phyloP scores from a whole-genome alignment of 1,284 basidiomycete genomes.

The Boletus sp. region DNA sequence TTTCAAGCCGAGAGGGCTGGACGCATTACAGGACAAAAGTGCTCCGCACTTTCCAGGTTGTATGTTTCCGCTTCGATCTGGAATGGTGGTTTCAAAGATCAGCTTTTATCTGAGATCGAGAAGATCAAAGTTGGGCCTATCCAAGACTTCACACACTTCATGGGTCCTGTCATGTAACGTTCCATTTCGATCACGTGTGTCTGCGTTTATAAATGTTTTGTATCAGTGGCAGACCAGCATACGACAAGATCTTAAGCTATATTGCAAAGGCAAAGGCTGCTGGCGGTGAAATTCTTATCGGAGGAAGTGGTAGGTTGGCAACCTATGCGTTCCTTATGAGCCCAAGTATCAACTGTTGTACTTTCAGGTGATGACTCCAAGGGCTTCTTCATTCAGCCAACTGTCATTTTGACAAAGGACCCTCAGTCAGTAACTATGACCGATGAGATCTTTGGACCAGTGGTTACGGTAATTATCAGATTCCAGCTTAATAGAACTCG shows the following conservation, averaged over 20 bases:
- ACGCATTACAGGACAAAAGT: conserved; percentile 78
- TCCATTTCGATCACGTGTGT: conserved; percentile 1
- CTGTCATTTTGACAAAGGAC: conserved; percentile 91
- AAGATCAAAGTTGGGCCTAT: conserved; percentile 85
- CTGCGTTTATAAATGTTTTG: not conserved
- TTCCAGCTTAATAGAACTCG: not conserved
- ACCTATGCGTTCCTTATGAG: not conserved
- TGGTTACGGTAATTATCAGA: conserved; percentile 68
- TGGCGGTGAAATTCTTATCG: conserved; percentile 85
- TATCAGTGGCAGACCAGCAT: conserved; percentile 72
- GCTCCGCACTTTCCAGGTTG: conserved; percentile 87
- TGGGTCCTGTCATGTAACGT: conserved; percentile 91
- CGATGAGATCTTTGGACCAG: conserved; percentile 97
- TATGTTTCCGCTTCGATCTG: conserved; percentile 90
- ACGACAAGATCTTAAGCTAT: conserved; percentile 84
- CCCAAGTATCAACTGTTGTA: not conserved
- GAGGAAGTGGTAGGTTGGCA: conserved; percentile 62
- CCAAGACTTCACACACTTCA: conserved; percentile 80
- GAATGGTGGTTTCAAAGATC: conserved; percentile 84
- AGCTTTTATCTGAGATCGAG: conserved; percentile 69
- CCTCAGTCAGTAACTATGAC: conserved; percentile 89
- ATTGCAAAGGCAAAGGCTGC: conserved; percentile 86
- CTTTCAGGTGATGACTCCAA: conserved; percentile 74
- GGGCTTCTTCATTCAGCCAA: conserved; percentile 94
- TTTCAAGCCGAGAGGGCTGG: not conserved